Evolutionary conservation across 2,329 filamentous ascomycete species (phyloP).

Genomic region (Harringtonia aguacate): DNA sequence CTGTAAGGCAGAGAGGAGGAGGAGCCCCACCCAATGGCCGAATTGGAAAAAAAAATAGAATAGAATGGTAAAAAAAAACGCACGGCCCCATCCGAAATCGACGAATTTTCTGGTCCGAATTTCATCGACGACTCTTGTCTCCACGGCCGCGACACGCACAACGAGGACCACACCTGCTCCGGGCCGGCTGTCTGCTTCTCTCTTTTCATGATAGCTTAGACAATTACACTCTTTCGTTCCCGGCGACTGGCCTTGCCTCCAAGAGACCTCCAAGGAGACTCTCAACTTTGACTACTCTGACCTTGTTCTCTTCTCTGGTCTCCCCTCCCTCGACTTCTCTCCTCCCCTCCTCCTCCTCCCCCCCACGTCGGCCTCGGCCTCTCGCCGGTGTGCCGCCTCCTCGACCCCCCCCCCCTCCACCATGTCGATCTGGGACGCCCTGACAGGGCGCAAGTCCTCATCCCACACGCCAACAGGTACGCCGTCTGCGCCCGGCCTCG

Average conservation of each 20-base stretch:
- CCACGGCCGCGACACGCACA: not conserved
- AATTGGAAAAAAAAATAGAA: not conserved
- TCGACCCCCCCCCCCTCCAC: conserved; percentile 8
- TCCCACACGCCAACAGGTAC: conserved; percentile 5
- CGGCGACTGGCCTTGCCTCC: too few relatives aligned
- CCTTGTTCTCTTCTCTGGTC: not conserved
- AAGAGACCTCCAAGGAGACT: too few relatives aligned
- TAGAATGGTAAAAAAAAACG: conserved; percentile 8
- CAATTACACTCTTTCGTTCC: too few relatives aligned
- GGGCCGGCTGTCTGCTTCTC: too few relatives aligned
- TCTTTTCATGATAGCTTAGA: not conserved
- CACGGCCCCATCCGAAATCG: conserved; percentile 6
- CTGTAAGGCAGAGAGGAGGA: too few relatives aligned
- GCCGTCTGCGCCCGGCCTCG: conserved; percentile 25
- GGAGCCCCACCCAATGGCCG: too few relatives aligned
- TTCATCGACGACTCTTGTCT: not conserved
- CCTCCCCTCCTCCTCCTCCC: not conserved
- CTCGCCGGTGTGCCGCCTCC: too few relatives aligned
- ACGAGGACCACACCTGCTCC: too few relatives aligned
- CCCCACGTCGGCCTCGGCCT: too few relatives aligned
- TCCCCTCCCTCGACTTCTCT: not conserved
- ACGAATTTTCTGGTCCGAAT: conserved; percentile 5
- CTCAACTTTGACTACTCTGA: too few relatives aligned
- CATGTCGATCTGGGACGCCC: conserved; percentile 50
- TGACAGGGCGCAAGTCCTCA: conserved; percentile 46